phyloP scores from a whole-genome alignment of 257 asterid species.

The Perilla frutescens region DNA sequence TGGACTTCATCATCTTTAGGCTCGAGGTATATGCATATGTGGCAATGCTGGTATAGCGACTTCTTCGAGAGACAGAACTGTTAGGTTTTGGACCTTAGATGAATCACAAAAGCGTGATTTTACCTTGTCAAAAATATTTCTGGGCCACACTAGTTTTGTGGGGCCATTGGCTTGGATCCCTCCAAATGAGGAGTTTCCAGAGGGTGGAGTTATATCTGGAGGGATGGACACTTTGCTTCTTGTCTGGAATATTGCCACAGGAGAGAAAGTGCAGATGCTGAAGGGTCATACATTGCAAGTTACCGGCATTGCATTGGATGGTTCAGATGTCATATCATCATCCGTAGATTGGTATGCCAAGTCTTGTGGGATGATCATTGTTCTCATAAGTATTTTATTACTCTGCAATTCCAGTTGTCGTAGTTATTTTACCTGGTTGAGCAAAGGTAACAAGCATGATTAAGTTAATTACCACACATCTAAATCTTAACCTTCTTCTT shows the following conservation, averaged over 20 bases:
- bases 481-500: neutral
- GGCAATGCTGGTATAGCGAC: conserved; percentile 85
- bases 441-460: neutral
- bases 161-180: conserved; percentile 95
- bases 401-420: conserved; percentile 1
- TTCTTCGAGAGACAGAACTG: conserved; percentile 89
- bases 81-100: conserved; percentile 82
- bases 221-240: conserved; percentile 92
- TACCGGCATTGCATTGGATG: conserved; percentile 84
- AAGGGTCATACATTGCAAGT: conserved; percentile 88
- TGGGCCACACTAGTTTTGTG: conserved; percentile 96
- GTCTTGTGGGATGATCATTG: conserved; percentile 25
- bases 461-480: neutral
- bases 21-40: conserved; percentile 93
- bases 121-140: conserved; percentile 65
- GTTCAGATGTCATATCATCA: conserved; percentile 73
- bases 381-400: conserved; percentile 20
- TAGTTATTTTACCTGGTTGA: neutral
- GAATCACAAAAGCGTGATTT: conserved; percentile 60
- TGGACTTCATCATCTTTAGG: conserved; percentile 48
- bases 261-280: conserved; percentile 70
- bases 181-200: conserved; percentile 78
- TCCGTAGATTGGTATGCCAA: conserved; percentile 83
- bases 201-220: conserved; percentile 91
- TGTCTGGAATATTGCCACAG: conserved; percentile 87